Percentiles rank a stretch among this genome's conserved stretches.
phyloP scores from a whole-genome alignment of 225 moss, liverwort and hornwort species.

The Neckera pumila region DNA sequence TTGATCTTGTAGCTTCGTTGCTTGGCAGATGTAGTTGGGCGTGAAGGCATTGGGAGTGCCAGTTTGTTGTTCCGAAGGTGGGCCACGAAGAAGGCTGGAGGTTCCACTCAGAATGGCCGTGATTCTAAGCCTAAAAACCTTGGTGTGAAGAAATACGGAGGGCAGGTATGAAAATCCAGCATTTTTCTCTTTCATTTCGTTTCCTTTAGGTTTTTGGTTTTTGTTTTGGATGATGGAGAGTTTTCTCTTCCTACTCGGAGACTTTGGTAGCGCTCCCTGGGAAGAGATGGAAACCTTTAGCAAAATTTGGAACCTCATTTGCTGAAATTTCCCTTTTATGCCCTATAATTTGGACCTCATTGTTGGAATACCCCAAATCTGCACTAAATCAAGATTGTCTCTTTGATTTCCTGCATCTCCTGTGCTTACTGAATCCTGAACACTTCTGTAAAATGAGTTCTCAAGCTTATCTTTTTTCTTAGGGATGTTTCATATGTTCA shows the following conservation, averaged over 20 bases:
- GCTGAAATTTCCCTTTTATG: background rate
- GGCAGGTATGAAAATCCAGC: constrained; percentile 31
- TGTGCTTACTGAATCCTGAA: background rate
- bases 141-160: constrained; percentile 77
- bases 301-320: background rate
- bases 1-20: background rate
- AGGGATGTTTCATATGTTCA: background rate
- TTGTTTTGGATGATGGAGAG: background rate
- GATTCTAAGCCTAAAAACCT: constrained; percentile 71
- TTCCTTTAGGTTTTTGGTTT: background rate
- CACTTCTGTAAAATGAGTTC: background rate
- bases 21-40: constrained; percentile 43
- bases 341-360: background rate
- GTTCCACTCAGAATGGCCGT: constrained; percentile 71
- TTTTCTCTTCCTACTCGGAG: background rate
- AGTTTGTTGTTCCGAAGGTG: constrained; percentile 45
- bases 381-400: background rate
- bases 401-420: background rate
- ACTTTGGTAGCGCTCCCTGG: background rate
- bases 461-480: background rate
- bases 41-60: constrained; percentile 24
- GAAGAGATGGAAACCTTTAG: background rate
- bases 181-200: background rate
- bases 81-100: constrained; percentile 84
- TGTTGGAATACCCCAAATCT: background rate